A percentile compares a stretch with the other conserved stretches of the same genome.
Evolutionary conservation across 129 eudicot species (phyloP).

Genomic region (Centella asiatica): DNA sequence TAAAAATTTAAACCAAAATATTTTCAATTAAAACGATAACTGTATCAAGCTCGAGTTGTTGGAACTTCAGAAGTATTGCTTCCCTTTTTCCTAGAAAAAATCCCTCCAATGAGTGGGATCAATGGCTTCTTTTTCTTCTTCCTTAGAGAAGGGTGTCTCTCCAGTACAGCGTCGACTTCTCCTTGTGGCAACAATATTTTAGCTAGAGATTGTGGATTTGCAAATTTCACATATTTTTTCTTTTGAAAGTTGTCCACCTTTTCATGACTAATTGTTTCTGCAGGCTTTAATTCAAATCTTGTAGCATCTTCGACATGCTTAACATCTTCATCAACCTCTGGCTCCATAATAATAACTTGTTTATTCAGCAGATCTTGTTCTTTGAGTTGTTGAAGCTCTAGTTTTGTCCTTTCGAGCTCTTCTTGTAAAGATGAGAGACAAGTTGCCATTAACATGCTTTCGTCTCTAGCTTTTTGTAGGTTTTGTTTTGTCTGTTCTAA

Average conservation of each 20-base stretch:
- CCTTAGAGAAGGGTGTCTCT: slow-evolving; percentile 64
- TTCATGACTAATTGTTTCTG: slow-evolving; percentile 11
- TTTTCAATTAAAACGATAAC: too few species aligned
- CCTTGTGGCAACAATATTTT: slow-evolving; percentile 34
- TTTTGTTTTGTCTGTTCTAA: slow-evolving; percentile 71
- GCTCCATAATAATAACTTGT: slow-evolving; percentile 12
- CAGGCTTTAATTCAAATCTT: slow-evolving; percentile 16
- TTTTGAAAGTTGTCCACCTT: slow-evolving; percentile 41
- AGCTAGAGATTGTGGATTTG: slow-evolving; percentile 38
- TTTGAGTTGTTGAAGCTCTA: slow-evolving; percentile 54
- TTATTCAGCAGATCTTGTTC: slow-evolving; percentile 29
- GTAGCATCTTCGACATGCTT: slow-evolving; percentile 37
- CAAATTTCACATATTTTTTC: slow-evolving; percentile 64
- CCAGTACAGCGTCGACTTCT: slow-evolving; percentile 31
- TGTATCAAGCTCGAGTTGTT: background rate
- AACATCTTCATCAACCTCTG: slow-evolving; percentile 43
- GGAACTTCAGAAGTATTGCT: slow-evolving; percentile 7
- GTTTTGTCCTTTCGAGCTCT: slow-evolving; percentile 72
- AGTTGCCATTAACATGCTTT: slow-evolving; percentile 56
- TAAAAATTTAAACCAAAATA: background rate
- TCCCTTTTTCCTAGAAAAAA: slow-evolving; percentile 54
- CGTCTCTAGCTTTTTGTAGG: slow-evolving; percentile 70
- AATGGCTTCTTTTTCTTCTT: slow-evolving; percentile 65
- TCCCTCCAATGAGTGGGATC: slow-evolving; percentile 59
- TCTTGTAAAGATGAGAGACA: slow-evolving; percentile 61